A percentile compares a stretch with the other conserved stretches of the same genome.
These are phyloP conservation scores for Coemansia biformis DNA, from an alignment of 192 early-diverging fungal species.

Conservation along the genomic window DNA sequence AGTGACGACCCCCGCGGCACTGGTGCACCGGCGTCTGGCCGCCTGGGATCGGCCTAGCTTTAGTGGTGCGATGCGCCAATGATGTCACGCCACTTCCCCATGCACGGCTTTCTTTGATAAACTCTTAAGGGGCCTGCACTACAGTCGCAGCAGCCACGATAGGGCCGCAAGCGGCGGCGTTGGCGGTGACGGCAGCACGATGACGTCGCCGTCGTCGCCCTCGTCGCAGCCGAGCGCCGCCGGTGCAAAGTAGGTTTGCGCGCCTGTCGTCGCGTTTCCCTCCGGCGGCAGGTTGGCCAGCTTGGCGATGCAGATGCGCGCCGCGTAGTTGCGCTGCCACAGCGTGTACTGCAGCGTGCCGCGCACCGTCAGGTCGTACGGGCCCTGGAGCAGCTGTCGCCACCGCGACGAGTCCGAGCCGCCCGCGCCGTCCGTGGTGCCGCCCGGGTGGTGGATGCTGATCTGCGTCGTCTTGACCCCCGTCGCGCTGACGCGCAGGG, in stretches of 20 bases:
- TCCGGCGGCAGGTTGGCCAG: slow-evolving; percentile 46
- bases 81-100: too few species aligned
- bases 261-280: slow-evolving; percentile 14
- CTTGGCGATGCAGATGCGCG: slow-evolving; percentile 50
- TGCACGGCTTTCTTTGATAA: too few species aligned
- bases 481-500: slow-evolving; percentile 23
- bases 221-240: slow-evolving; percentile 44
- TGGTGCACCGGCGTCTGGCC: too few species aligned
- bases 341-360: slow-evolving; percentile 51
- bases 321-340: slow-evolving; percentile 51
- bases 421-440: slow-evolving; percentile 29
- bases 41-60: too few species aligned
- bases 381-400: slow-evolving; percentile 36
- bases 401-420: slow-evolving; percentile 39
- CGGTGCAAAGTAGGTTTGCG: slow-evolving; percentile 5
- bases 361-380: slow-evolving; percentile 52
- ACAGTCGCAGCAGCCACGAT: too few species aligned
- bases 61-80: too few species aligned
- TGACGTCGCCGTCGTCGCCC: slow-evolving; percentile 43
- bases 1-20: too few species aligned
- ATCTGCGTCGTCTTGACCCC: slow-evolving; percentile 44
- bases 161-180: slow-evolving; percentile 12
- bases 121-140: too few species aligned
- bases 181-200: slow-evolving; percentile 28
- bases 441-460: slow-evolving; percentile 45